phyloP scores from a whole-genome alignment of 2,329 filamentous ascomycete genomes.

The Phialemoniopsis sp. region DNA sequence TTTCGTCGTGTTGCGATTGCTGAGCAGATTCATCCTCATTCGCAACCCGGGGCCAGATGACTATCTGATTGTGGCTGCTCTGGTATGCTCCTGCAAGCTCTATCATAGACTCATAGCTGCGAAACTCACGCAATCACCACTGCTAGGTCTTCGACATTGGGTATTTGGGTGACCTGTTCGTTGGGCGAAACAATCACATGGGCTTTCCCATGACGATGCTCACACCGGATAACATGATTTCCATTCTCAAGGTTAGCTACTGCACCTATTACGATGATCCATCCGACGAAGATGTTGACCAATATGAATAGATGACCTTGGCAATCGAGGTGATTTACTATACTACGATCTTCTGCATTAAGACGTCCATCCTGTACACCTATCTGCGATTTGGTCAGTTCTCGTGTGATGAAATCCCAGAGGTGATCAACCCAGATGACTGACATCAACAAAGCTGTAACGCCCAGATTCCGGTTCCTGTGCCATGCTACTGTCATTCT shows the following conservation, averaged over 20 bases:
- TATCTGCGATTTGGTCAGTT: conserved; percentile 38
- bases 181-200: conserved; percentile 7
- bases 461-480: conserved; percentile 17
- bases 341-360: conserved; percentile 29
- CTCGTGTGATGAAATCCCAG: not conserved
- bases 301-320: conserved; percentile 18
- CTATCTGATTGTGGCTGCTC: conserved; percentile 11
- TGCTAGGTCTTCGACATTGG: conserved; percentile 11
- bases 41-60: conserved; percentile 14
- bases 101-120: not conserved
- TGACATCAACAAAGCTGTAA: conserved; percentile 9
- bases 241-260: conserved; percentile 5
- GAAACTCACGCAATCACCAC: not conserved
- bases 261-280: not conserved
- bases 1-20: conserved; percentile 11
- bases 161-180: conserved; percentile 13
- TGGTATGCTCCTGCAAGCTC: conserved; percentile 4
- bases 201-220: conserved; percentile 12
- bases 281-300: not conserved
- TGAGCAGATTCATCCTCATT: conserved; percentile 14
- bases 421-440: conserved; percentile 1
- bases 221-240: conserved; percentile 10
- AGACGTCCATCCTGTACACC: conserved; percentile 38
- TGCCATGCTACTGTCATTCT: conserved; percentile 30
- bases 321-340: conserved; percentile 37